These are phyloP conservation scores for Emiliania huxleyi DNA, from an alignment of 78 protist genomes.

Conservation along the genomic window DNA sequence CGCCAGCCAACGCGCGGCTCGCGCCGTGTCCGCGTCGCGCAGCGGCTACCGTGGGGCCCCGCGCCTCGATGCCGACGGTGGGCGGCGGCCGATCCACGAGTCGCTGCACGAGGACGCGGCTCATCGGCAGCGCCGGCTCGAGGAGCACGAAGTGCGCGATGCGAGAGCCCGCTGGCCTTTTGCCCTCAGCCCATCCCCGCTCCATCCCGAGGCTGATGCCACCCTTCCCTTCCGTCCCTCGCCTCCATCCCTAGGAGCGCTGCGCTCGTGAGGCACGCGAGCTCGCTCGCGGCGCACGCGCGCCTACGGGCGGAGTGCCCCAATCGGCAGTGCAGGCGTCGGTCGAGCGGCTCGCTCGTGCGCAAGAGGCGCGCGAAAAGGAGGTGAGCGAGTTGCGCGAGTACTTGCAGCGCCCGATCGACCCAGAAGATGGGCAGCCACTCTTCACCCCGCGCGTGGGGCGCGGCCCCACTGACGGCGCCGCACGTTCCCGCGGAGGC, in stretches of 20 bases:
- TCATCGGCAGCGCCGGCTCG: too few species aligned
- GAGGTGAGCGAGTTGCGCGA: background rate
- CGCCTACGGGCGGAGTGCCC: too few species aligned
- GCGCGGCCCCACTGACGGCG: background rate
- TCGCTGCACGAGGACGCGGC: background rate
- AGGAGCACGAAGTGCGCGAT: background rate
- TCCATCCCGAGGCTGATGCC: too few species aligned
- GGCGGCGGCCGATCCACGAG: background rate
- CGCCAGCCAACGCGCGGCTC: background rate
- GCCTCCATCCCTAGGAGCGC: background rate
- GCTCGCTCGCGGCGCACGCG: background rate
- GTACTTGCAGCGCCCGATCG: background rate
- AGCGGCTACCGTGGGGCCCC: background rate
- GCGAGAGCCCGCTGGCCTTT: too few species aligned
- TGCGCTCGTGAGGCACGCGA: background rate
- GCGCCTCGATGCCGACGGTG: background rate
- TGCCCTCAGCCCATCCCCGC: too few species aligned
- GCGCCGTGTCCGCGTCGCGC: background rate
- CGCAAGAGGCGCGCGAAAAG: background rate
- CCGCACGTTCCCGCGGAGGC: background rate
- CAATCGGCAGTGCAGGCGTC: background rate
- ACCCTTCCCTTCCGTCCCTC: too few species aligned
- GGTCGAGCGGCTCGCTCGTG: background rate
- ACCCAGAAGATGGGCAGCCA: background rate
- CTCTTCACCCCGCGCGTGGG: background rate